Conservation (phyloP, 2,329 filamentous ascomycete species). For the Neofusicoccum ribis region DNA sequence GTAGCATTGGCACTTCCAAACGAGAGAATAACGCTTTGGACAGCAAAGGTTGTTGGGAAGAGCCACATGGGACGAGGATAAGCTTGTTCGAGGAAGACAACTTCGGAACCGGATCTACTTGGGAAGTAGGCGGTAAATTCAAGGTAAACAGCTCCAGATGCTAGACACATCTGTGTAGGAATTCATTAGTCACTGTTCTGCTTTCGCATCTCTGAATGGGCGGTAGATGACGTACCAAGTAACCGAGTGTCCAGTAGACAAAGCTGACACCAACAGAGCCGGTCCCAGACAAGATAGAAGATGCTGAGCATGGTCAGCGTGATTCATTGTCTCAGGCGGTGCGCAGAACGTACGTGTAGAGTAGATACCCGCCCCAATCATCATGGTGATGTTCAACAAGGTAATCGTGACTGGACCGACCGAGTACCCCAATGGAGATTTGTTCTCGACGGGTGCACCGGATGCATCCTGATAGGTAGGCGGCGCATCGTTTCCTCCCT, state of each 20-base stretch:
- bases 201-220: neutral
- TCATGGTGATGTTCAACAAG: slow-evolving; percentile 62
- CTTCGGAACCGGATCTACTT: slow-evolving; percentile 65
- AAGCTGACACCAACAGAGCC: slow-evolving; percentile 64
- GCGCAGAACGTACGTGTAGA: slow-evolving; percentile 57
- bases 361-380: slow-evolving; percentile 64
- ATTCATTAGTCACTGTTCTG: neutral
- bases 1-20: slow-evolving; percentile 68
- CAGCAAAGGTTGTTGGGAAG: slow-evolving; percentile 58
- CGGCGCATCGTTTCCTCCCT: slow-evolving; percentile 53
- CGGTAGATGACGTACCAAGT: slow-evolving; percentile 45
- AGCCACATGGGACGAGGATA: slow-evolving; percentile 65
- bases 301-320: slow-evolving; percentile 43
- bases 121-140: slow-evolving; percentile 67
- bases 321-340: neutral
- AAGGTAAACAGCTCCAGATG: slow-evolving; percentile 61
- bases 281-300: slow-evolving; percentile 57
- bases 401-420: slow-evolving; percentile 59
- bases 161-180: slow-evolving; percentile 22
- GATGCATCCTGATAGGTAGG: slow-evolving; percentile 61
- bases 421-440: slow-evolving; percentile 61
- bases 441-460: slow-evolving; percentile 61
- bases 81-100: slow-evolving; percentile 68
- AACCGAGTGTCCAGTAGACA: slow-evolving; percentile 66
- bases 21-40: slow-evolving; percentile 63